These are phyloP conservation scores for Paraphoma sp. DNA, from an alignment of 2,329 filamentous ascomycete species.

Conservation along the genomic window DNA sequence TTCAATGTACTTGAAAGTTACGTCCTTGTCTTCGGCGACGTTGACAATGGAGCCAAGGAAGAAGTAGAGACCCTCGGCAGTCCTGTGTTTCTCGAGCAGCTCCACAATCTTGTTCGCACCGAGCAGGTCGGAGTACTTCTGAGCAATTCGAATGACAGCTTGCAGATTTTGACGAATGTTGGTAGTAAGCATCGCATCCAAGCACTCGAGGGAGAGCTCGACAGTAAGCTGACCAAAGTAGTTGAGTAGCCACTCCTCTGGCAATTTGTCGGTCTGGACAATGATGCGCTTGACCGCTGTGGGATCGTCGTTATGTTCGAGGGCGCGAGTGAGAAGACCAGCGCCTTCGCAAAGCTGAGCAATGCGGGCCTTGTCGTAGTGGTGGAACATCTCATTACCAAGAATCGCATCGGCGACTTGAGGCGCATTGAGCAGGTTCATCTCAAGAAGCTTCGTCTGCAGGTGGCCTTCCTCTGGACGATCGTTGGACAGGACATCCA, in stretches of 20 bases:
- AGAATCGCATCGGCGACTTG: conserved; percentile 98
- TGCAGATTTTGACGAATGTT: conserved; percentile 98
- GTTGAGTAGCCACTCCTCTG: conserved; percentile 85
- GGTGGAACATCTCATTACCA: conserved; percentile 97
- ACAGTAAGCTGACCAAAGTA: conserved; percentile 96
- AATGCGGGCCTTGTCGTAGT: conserved; percentile 92
- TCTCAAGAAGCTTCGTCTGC: conserved; percentile 94
- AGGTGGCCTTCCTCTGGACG: conserved; percentile 90
- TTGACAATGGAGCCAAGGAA: conserved; percentile 99
- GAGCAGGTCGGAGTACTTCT: conserved; percentile 96
- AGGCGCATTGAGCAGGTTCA: conserved; percentile 96
- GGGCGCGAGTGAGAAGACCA: conserved; percentile 71
- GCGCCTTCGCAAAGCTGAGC: conserved; percentile 92
- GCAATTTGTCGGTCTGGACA: conserved; percentile 85
- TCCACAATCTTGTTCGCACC: conserved; percentile 88
- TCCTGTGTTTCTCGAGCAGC: conserved; percentile 96
- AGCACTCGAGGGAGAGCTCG: conserved; percentile 90
- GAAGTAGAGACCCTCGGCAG: conserved; percentile 95
- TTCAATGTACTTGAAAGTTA: conserved; percentile 99
- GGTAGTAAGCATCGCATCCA: conserved; percentile 93
- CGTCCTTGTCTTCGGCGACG: conserved; percentile 90
- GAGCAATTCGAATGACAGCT: conserved; percentile 91
- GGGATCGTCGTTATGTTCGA: conserved; percentile 95
- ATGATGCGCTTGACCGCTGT: conserved; percentile 88
- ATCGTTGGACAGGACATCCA: conserved; percentile 95